A percentile compares a stretch with the other conserved stretches of the same genome.
Evolutionary conservation across 352 stramenopile genomes (phyloP).

Genomic region (Phytophthora multivora): DNA sequence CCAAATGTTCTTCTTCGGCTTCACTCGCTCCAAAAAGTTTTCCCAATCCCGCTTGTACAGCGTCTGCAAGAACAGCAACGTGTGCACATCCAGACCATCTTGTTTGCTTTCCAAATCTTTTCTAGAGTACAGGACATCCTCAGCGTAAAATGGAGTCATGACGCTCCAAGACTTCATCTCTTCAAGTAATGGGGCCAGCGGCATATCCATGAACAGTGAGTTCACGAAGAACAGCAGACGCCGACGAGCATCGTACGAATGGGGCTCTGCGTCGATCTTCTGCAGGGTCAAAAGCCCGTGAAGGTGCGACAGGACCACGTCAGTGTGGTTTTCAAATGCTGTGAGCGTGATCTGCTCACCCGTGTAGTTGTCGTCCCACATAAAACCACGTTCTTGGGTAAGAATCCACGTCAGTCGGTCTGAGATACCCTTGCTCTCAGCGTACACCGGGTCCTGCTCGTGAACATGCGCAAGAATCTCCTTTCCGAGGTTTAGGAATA

Average conservation of each 20-base stretch:
- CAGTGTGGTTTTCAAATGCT: conserved; percentile 78
- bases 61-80: conserved; percentile 93
- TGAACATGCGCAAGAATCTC: conserved; percentile 76
- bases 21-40: conserved; percentile 97
- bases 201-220: conserved; percentile 99
- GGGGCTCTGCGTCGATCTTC: conserved; percentile 97
- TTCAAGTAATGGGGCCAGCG: conserved; percentile 94
- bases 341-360: conserved; percentile 93
- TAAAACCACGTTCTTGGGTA: conserved; percentile 97
- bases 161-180: conserved; percentile 99
- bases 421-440: conserved; percentile 91
- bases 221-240: conserved; percentile 99
- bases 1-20: conserved; percentile 93
- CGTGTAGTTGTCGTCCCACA: conserved; percentile 98
- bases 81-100: conserved; percentile 91
- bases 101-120: conserved; percentile 96
- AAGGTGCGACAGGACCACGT: conserved; percentile 89
- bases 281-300: conserved; percentile 95
- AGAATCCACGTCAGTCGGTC: conserved; percentile 97
- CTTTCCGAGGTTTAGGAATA: conserved; percentile 94
- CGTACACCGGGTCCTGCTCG: conserved; percentile 77
- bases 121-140: conserved; percentile 98
- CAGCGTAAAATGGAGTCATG: conserved; percentile 98
- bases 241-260: conserved; percentile 95
- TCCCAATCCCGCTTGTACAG: conserved; percentile 98